Percentiles rank a stretch among this genome's conserved stretches.
These are phyloP conservation scores for Fusarium nisikadoi DNA, from an alignment of 2,329 filamentous ascomycete species.

Conservation along the genomic window DNA sequence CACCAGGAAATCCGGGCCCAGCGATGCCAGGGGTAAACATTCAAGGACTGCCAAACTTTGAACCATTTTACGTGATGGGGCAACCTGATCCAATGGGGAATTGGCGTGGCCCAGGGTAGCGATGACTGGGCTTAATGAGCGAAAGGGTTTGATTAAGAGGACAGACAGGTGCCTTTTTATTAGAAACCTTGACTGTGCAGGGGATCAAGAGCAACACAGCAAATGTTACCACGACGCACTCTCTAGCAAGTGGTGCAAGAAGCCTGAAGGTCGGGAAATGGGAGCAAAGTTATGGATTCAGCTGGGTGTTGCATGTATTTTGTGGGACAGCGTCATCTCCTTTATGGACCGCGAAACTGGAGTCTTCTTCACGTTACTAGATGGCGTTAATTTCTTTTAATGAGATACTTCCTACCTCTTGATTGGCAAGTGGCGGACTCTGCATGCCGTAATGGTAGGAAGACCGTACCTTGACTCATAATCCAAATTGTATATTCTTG, in stretches of 20 bases:
- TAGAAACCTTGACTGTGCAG: background rate
- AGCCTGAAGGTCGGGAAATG: background rate
- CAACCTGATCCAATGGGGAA: background rate
- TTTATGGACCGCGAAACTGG: background rate
- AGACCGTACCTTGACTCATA: background rate
- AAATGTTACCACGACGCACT: background rate
- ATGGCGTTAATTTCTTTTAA: background rate
- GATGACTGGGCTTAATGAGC: background rate
- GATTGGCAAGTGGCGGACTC: too few species aligned
- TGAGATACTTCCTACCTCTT: background rate
- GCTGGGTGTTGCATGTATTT: background rate
- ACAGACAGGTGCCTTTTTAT: background rate
- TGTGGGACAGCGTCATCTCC: background rate
- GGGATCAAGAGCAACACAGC: background rate
- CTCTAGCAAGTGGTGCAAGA: background rate
- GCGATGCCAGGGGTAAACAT: background rate
- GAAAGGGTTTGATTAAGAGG: background rate
- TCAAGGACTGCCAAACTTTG: background rate
- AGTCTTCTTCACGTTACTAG: background rate
- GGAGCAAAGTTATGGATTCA: background rate
- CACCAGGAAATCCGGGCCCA: background rate
- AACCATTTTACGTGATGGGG: background rate
- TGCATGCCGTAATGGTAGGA: background rate
- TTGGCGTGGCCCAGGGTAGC: background rate
- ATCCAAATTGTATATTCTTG: background rate